Conservation (phyloP, 306 rosid genomes). For the Mimosa bimucronata region DNA sequence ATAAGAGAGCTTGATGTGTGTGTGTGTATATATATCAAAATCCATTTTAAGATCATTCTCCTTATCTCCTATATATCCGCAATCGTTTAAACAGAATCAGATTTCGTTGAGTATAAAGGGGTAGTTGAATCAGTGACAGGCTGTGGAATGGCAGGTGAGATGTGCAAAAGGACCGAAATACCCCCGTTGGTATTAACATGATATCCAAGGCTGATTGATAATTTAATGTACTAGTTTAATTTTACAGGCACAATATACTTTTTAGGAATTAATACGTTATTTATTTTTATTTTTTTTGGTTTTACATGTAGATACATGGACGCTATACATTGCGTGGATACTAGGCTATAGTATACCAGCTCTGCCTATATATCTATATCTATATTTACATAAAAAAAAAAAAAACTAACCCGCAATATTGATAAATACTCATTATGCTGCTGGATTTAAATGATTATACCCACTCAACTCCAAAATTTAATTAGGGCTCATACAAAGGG, state of each 20-base stretch:
- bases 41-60: conserved; percentile 22
- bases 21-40: too few species aligned
- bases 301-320: too few species aligned
- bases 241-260: too few species aligned
- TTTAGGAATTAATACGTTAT: too few species aligned
- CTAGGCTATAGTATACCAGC: neutral
- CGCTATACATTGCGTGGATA: neutral
- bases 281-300: too few species aligned
- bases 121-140: neutral
- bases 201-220: neutral
- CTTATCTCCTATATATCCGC: conserved; percentile 9
- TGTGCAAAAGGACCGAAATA: neutral
- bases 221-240: too few species aligned
- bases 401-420: neutral
- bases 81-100: conserved; percentile 7
- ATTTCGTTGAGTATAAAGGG: neutral
- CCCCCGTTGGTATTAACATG: neutral
- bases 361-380: too few species aligned
- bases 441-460: neutral
- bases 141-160: neutral
- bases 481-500: too few species aligned
- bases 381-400: too few species aligned
- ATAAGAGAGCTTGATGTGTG: conserved; percentile 30
- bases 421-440: neutral
- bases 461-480: neutral